Evolutionary conservation across 257 asterid genomes (phyloP).

Genomic region (Echites panduratus): DNA sequence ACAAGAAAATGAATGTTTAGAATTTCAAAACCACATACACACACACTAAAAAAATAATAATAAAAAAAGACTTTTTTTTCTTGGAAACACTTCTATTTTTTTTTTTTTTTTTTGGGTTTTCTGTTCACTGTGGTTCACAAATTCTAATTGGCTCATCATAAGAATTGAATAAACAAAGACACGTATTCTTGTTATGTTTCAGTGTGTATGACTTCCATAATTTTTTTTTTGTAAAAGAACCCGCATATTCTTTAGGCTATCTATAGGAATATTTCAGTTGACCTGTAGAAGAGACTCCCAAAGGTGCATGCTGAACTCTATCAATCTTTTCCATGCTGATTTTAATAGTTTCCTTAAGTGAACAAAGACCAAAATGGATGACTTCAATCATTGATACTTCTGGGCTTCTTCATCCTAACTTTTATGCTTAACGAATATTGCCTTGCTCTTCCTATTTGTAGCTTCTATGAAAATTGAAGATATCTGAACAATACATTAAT

Average conservation of each 20-base stretch:
- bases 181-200: too few species aligned
- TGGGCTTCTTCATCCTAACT: background rate
- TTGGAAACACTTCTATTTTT: too few species aligned
- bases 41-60: too few species aligned
- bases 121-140: background rate
- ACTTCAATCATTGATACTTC: background rate
- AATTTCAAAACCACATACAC: too few species aligned
- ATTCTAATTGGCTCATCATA: background rate
- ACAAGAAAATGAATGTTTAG: too few species aligned
- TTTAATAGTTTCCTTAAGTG: background rate
- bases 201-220: too few species aligned
- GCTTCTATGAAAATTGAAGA: background rate
- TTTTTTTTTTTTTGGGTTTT: too few species aligned
- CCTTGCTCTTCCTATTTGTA: background rate
- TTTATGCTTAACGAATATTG: background rate
- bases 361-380: background rate
- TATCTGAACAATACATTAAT: background rate
- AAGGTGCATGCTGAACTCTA: background rate
- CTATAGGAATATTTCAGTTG: background rate
- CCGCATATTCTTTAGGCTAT: too few species aligned
- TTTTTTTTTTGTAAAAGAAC: too few species aligned
- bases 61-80: too few species aligned
- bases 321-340: background rate
- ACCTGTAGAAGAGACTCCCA: background rate
- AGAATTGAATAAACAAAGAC: background rate